A percentile compares a stretch with the other conserved stretches of the same genome.
These are phyloP conservation scores for Cystodermella granulosa DNA, from an alignment of 1,284 basidiomycete species.

Conservation along the genomic window DNA sequence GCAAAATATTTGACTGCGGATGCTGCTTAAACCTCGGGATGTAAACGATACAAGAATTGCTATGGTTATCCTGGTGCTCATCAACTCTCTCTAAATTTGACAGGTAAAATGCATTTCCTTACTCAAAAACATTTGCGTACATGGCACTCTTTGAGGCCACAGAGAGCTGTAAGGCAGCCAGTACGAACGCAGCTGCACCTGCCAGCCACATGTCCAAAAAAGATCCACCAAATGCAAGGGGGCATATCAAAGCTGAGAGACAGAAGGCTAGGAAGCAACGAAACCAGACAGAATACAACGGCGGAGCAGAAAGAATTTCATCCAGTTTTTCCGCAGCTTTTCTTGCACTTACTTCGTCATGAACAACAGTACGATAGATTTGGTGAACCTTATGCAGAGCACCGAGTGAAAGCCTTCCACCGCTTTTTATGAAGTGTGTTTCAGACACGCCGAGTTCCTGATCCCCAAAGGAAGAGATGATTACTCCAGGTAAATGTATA, in stretches of 20 bases:
- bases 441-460: conserved; percentile 72
- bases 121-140: conserved; percentile 89
- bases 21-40: conserved; percentile 73
- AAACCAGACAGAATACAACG: conserved; percentile 56
- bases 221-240: conserved; percentile 79
- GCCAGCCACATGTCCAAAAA: conserved; percentile 79
- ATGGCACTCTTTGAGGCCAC: conserved; percentile 69
- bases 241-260: conserved; percentile 71
- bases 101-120: conserved; percentile 28
- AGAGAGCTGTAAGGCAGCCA: conserved; percentile 66
- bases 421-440: conserved; percentile 75
- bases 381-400: conserved; percentile 71
- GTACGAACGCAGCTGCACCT: conserved; percentile 59
- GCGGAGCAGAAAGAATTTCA: conserved; percentile 43
- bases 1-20: conserved; percentile 71
- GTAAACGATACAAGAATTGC: conserved; percentile 77
- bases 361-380: conserved; percentile 74
- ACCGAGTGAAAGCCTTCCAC: conserved; percentile 70
- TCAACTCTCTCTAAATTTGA: too few relatives aligned
- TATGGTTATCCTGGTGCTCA: conserved; percentile 69
- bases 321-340: conserved; percentile 54
- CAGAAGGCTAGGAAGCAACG: conserved; percentile 66
- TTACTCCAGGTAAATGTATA: conserved; percentile 73
- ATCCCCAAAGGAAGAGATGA: conserved; percentile 80
- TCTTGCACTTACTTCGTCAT: conserved; percentile 77